A percentile compares a stretch with the other conserved stretches of the same genome.
Conservation (phyloP, 306 rosid species). For the Quercus alba region DNA sequence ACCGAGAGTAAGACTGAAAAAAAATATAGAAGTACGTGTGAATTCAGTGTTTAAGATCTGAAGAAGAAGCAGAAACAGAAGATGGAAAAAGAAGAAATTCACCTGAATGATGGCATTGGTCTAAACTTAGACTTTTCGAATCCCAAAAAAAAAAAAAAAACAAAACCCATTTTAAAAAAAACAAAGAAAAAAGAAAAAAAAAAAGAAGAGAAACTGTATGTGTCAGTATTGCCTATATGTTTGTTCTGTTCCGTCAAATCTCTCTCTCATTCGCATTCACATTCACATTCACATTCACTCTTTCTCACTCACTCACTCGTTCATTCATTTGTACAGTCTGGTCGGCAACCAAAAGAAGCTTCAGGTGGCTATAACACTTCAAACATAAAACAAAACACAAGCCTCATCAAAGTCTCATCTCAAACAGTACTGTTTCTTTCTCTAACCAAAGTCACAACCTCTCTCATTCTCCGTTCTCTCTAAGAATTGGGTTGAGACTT, state of each 20-base stretch:
- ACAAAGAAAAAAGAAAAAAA: not conserved
- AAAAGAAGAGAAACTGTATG: not conserved
- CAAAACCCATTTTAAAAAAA: not conserved
- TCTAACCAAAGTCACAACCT: no score
- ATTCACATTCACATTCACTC: not conserved
- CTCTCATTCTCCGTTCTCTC: no score
- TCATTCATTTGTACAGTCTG: conserved; percentile 30
- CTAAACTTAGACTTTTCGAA: conserved; percentile 13
- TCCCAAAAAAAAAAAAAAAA: not conserved
- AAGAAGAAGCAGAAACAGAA: not conserved
- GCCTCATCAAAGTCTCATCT: no score
- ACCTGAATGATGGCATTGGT: conserved; percentile 27
- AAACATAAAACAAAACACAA: no score
- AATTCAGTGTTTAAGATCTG: not conserved
- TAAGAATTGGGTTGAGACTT: no score
- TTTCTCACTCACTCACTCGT: conserved; percentile 14
- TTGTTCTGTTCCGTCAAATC: conserved; percentile 32
- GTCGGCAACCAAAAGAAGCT: conserved; percentile 48
- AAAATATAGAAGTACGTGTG: not conserved
- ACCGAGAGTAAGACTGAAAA: not conserved
- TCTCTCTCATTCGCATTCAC: not conserved
- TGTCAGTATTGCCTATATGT: not conserved
- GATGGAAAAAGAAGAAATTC: not conserved
- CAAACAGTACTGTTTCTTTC: no score
- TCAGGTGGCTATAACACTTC: no score